A percentile compares a stretch with the other conserved stretches of the same genome.
These are phyloP conservation scores for Leccinum ponderosum DNA, from an alignment of 1,284 basidiomycete species.

Conservation along the genomic window DNA sequence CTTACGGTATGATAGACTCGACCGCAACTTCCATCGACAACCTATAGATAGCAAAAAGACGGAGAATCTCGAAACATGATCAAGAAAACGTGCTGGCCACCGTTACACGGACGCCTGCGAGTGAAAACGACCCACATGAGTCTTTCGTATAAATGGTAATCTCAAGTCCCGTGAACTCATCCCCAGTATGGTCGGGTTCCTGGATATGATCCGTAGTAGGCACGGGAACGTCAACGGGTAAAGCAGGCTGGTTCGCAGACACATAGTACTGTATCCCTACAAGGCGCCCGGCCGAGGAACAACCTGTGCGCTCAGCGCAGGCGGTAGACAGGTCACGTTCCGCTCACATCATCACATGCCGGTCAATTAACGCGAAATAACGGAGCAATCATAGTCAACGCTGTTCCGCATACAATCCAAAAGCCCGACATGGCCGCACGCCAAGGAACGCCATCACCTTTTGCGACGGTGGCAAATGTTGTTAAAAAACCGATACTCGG, in stretches of 20 bases:
- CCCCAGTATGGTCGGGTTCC: slow-evolving; percentile 2
- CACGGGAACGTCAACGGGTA: not conserved
- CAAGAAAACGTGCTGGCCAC: slow-evolving; percentile 9
- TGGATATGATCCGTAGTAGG: slow-evolving; percentile 21
- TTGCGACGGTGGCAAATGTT: slow-evolving; percentile 2
- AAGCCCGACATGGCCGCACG: not conserved
- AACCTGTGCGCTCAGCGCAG: not conserved
- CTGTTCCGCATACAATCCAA: slow-evolving; percentile 3
- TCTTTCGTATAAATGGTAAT: not conserved
- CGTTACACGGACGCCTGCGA: slow-evolving; percentile 7
- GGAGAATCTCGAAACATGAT: not conserved
- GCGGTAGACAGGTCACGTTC: not conserved
- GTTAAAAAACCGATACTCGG: slow-evolving; percentile 5
- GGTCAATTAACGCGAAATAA: not conserved
- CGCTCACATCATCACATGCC: not conserved
- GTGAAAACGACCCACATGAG: slow-evolving; percentile 1
- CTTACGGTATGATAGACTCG: slow-evolving; percentile 6
- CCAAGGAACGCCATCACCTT: slow-evolving; percentile 6
- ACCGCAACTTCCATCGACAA: not conserved
- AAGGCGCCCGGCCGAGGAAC: not conserved
- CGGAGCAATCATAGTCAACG: slow-evolving; percentile 2
- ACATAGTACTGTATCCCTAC: not conserved
- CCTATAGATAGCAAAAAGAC: not conserved
- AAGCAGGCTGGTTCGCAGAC: slow-evolving; percentile 1
- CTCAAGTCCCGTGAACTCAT: not conserved